Conservation (phyloP, 2,329 filamentous ascomycete genomes). For the Parastagonospora avenae region DNA sequence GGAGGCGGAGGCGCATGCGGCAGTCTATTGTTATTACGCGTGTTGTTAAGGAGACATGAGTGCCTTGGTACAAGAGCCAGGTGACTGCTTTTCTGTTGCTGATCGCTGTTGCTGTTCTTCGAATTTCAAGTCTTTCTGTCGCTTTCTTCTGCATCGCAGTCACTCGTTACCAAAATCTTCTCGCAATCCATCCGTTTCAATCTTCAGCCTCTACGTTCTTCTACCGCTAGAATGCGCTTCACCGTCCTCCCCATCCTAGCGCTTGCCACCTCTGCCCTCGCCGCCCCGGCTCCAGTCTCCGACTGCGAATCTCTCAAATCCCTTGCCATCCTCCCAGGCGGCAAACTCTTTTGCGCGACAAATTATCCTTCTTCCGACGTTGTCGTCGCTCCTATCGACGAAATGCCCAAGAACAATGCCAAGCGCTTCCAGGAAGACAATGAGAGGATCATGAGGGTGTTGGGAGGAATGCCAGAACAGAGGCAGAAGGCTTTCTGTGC, state of each 20-base stretch:
- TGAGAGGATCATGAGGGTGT: background rate
- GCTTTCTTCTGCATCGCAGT: background rate
- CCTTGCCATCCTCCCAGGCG: background rate
- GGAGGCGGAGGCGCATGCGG: background rate
- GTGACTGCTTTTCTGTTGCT: background rate
- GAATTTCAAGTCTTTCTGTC: no score
- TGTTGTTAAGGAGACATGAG: background rate
- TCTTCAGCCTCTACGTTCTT: background rate
- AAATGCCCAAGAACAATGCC: background rate
- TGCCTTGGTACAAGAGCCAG: background rate
- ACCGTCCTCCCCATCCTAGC: background rate
- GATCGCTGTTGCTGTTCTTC: no score
- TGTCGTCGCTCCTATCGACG: background rate
- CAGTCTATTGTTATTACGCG: constrained; percentile 3
- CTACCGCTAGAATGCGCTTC: background rate
- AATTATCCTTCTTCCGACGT: background rate
- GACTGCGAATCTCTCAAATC: constrained; percentile 1
- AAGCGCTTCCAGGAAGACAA: constrained; percentile 2
- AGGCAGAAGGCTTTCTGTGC: constrained; percentile 4
- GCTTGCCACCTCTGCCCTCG: background rate
- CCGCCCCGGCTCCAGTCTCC: background rate
- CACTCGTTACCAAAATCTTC: background rate
- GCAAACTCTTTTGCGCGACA: background rate
- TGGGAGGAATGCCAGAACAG: background rate
- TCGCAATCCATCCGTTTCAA: background rate